A percentile compares a stretch with the other conserved stretches of the same genome.
phyloP scores from a whole-genome alignment of 495 filamentous ascomycete species.

The Aspergillus avenaceus region DNA sequence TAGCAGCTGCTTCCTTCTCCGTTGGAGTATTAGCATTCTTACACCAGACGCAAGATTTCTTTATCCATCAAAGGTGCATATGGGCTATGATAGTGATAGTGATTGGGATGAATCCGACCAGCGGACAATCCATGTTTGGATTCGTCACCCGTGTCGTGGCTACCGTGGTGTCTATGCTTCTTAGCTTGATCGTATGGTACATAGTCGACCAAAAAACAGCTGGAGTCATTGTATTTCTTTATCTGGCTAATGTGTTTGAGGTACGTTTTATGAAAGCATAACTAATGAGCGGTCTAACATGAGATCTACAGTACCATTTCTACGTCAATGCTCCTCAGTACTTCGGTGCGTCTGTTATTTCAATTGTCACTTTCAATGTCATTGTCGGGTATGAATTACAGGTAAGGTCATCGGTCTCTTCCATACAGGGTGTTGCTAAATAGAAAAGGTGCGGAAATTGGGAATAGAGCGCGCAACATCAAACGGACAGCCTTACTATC shows the following conservation, averaged over 20 bases:
- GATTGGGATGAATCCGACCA: constrained; percentile 55
- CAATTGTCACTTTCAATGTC: constrained; percentile 62
- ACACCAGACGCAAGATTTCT: constrained; percentile 61
- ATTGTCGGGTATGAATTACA: constrained; percentile 75
- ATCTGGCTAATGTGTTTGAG: constrained; percentile 60
- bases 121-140: constrained; percentile 63
- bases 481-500: constrained; percentile 66
- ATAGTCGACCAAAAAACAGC: constrained; percentile 61
- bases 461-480: constrained; percentile 51
- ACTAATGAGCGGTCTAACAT: neutral
- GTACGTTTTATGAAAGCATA: constrained; percentile 21
- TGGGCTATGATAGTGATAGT: constrained; percentile 78
- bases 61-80: constrained; percentile 63
- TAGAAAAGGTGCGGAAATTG: constrained; percentile 51
- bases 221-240: constrained; percentile 64
- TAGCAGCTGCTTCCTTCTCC: constrained; percentile 65
- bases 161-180: constrained; percentile 55
- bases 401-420: constrained; percentile 28
- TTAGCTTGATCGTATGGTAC: constrained; percentile 67
- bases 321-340: constrained; percentile 61
- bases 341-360: constrained; percentile 56
- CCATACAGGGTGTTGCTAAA: neutral
- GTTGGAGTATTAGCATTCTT: constrained; percentile 66
- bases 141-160: constrained; percentile 64
- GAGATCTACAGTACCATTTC: constrained; percentile 48